Percentiles rank a stretch among this genome's conserved stretches.
These are phyloP conservation scores for Talaromyces sp. DNA, from an alignment of 2,329 filamentous ascomycete species.

Conservation along the genomic window DNA sequence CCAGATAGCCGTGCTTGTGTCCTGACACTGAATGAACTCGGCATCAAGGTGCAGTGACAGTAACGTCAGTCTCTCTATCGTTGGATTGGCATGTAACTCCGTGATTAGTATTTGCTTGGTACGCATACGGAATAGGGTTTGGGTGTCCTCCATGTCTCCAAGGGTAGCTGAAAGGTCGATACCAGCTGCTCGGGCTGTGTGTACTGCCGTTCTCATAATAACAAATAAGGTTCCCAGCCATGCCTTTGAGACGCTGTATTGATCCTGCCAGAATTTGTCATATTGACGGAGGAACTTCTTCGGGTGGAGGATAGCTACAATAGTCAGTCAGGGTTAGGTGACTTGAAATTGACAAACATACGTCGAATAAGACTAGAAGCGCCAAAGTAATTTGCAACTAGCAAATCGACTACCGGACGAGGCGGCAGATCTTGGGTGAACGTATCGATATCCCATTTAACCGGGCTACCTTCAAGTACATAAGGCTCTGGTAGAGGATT, in stretches of 20 bases:
- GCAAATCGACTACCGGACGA: constrained; percentile 10
- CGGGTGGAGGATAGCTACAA: constrained; percentile 15
- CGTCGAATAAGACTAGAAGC: constrained; percentile 10
- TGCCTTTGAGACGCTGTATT: constrained; percentile 50
- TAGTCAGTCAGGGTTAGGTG: background rate
- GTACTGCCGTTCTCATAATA: constrained; percentile 57
- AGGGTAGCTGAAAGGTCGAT: constrained; percentile 57
- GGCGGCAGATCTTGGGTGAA: constrained; percentile 11
- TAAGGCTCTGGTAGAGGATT: constrained; percentile 9
- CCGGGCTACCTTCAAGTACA: constrained; percentile 11
- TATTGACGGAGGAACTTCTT: constrained; percentile 42
- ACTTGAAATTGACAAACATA: background rate
- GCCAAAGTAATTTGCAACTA: constrained; percentile 17
- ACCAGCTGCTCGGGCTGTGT: constrained; percentile 54
- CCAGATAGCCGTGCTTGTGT: constrained; percentile 55
- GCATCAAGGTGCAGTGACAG: constrained; percentile 56
- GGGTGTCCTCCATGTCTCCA: constrained; percentile 44
- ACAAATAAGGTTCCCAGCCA: constrained; percentile 52
- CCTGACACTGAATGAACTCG: constrained; percentile 53
- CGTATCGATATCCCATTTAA: constrained; percentile 16
- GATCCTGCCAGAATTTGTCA: constrained; percentile 54
- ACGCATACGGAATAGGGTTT: constrained; percentile 39
- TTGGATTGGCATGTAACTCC: constrained; percentile 56
- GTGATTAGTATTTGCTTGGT: constrained; percentile 57
- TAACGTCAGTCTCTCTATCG: constrained; percentile 55